Base-by-base conservation (phyloP, 1,139 yeast genomes). In the Pichia sp. region DNA sequence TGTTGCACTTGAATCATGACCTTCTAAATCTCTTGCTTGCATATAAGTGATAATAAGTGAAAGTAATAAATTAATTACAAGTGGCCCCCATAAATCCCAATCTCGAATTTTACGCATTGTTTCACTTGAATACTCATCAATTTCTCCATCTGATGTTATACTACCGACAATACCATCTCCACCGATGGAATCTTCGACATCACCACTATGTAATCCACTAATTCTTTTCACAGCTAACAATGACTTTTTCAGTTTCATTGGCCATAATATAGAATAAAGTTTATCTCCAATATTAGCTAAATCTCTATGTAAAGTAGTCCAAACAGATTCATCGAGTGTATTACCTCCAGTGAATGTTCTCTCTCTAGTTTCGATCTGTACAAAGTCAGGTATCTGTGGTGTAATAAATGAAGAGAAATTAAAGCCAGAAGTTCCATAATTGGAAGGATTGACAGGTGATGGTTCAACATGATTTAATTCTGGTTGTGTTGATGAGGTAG, bases 11-110 rank as follows among this genome's bases (percentile, higher is more conserved):
- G 74, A 66, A 7, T 52, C 38, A 26, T 45, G 35, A 3, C 43
- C 33, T 8, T 38, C 47, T 4, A 59, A 34, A 7, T 57, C 50
- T 31, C 55, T 51, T 4, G 51, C 52, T 45, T 61, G 64, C 21
- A 59, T 43, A 41, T 52, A 58, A 2, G 79, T 76, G 41, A 74
- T 62, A 5, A 71, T 66, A 35, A 84, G 74, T 6, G 88, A 68
- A 48, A 80, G 79, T 15, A 69, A 60, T 38, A 85, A 66, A 15
- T 85, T 78, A 54, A 85, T 83, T 23, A 84, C 71, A 45, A 85
- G 65, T 2, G 95, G 95, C 0, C 95, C 95, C 95, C 95, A 85
- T 39, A 84, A 63, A 60, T 84, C 95, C 95, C 94, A 84, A 41
- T 83, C 91, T 39, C 74, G 64, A 47, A 64, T 69, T 46, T 64